These are phyloP conservation scores for Ulota crispa DNA, from an alignment of 225 moss, liverwort and hornwort genomes.

Conservation along the genomic window DNA sequence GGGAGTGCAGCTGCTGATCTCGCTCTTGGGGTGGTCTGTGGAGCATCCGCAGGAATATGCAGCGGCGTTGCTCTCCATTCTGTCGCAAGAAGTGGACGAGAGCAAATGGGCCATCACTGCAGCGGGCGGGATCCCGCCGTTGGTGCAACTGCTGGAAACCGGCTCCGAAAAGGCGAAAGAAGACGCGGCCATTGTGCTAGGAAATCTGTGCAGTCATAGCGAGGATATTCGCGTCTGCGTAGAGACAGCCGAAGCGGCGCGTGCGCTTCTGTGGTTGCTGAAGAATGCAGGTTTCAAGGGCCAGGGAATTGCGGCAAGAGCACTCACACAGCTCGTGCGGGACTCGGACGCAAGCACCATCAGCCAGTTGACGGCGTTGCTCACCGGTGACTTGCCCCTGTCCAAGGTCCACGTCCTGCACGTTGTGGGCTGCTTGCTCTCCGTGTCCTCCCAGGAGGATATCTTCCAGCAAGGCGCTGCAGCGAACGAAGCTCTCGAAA, in stretches of 20 bases:
- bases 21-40: slow-evolving; percentile 67
- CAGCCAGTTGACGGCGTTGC: slow-evolving; percentile 88
- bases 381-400: slow-evolving; percentile 86
- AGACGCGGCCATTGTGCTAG: slow-evolving; percentile 90
- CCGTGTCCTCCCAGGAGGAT: slow-evolving; percentile 89
- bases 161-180: slow-evolving; percentile 97
- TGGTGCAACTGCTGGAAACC: slow-evolving; percentile 88
- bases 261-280: slow-evolving; percentile 89
- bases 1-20: slow-evolving; percentile 93
- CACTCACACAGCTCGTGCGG: slow-evolving; percentile 88
- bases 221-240: slow-evolving; percentile 98
- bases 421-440: slow-evolving; percentile 87
- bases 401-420: slow-evolving; percentile 91
- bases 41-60: slow-evolving; percentile 93
- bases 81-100: slow-evolving; percentile 91
- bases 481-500: slow-evolving; percentile 84
- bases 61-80: slow-evolving; percentile 84
- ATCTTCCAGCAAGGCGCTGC: slow-evolving; percentile 80
- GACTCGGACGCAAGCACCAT: slow-evolving; percentile 95
- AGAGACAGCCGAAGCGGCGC: slow-evolving; percentile 96
- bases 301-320: slow-evolving; percentile 89
- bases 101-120: slow-evolving; percentile 99
- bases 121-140: slow-evolving; percentile 96
- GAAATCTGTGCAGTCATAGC: slow-evolving; percentile 92
- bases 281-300: slow-evolving; percentile 94